Evolutionary conservation across 176 grass and related monocot species (phyloP).

Genomic region (Cenchrus americanus): DNA sequence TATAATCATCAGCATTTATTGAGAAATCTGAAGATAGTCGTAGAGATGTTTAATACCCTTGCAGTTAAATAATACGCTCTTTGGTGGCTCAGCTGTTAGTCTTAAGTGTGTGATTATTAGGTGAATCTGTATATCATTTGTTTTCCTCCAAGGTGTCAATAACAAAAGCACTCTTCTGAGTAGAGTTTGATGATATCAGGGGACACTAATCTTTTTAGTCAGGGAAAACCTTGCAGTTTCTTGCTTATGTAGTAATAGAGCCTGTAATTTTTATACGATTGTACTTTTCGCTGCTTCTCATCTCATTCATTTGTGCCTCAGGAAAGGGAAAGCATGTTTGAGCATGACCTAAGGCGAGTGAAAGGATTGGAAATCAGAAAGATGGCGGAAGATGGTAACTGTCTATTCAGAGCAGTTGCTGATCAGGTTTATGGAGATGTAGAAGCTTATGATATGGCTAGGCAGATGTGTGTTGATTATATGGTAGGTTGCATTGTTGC

Average conservation of each 20-base stretch:
- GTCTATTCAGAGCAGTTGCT: conserved; percentile 95
- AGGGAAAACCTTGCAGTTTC: not conserved
- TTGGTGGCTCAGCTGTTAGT: not conserved
- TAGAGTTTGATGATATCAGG: conserved; percentile 5
- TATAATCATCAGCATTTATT: conserved; percentile 19
- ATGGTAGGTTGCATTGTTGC: conserved; percentile 64
- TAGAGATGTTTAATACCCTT: conserved; percentile 3
- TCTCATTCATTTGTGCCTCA: conserved; percentile 37
- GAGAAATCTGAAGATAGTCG: conserved; percentile 12
- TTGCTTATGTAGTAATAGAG: not conserved
- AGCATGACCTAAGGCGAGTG: conserved; percentile 79
- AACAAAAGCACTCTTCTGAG: not conserved
- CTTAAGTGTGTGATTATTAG: conserved; percentile 22
- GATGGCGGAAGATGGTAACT: conserved; percentile 93
- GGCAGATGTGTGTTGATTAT: conserved; percentile 98
- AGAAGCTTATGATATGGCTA: conserved; percentile 92
- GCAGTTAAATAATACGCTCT: conserved; percentile 14
- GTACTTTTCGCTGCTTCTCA: not conserved
- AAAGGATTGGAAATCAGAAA: conserved; percentile 96
- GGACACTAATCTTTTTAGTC: conserved; percentile 5
- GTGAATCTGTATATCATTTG: not conserved
- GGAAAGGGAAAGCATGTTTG: conserved; percentile 90
- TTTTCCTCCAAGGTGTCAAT: not conserved
- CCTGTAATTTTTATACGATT: not conserved
- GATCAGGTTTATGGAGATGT: conserved; percentile 99